Evolutionary conservation across 2,329 filamentous ascomycete species (phyloP), one percentile per base, ranked within the genome.

Genomic region (Aspergillus ochraceus): DNA sequence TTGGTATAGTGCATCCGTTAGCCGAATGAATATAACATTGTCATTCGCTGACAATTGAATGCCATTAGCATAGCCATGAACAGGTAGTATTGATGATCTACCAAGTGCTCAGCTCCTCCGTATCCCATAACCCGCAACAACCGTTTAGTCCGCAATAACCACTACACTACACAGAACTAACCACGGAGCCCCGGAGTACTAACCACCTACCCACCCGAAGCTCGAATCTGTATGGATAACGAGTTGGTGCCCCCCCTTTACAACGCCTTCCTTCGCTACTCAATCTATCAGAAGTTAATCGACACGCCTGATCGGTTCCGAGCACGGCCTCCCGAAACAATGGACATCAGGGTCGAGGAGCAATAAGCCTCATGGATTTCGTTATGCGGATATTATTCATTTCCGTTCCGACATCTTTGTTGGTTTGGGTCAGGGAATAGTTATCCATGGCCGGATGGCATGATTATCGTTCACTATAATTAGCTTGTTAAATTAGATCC

Each of bases 281-380:
- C 36, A 58, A 60, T 55, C 58, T 53, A 45, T 55, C n/a, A 54
- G 26, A 55, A 49, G 50, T 62, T 58, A 62, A 64, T 64, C 60
- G 60, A 60, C 60, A 60, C 58, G 58, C 62, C 47, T 62, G 53
- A 60, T 62, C 32, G 29, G 55, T 62, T 54, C 46, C 51, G 56
- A 58, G 55, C 55, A 62, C 54, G 58, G 60, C 60, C 54, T 57
- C 42, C 54, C 52, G 52, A 51, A 49, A 39, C 51, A 45, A 49
- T 49, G 45, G 45, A 14, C 19, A 47, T 47, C 9, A 47, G 45
- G 45, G 45, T 24, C 45, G 45, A 47, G 45, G 45, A 47, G 45
- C 19, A 47, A 47, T 47, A 47, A 47, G 53, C 29, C 47, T 42
- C 36, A 19, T 12, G 36, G 36, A 42, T 42, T 42, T 42, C 6